Base-by-base conservation (phyloP, 495 filamentous ascomycete genomes). In the Daldinia loculata region DNA sequence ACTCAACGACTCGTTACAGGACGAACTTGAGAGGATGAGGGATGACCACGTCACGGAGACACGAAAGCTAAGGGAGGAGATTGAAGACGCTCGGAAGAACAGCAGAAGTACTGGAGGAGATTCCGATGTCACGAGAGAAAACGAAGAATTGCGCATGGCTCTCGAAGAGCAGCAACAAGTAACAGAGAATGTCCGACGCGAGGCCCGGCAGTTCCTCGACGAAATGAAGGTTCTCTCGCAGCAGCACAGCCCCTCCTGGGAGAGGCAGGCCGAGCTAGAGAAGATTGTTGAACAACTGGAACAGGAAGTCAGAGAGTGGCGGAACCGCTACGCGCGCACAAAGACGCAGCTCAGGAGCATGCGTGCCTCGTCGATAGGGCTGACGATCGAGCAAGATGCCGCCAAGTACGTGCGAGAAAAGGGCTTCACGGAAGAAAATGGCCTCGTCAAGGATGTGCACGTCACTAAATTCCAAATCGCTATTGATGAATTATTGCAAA, bases 391-490 rank as follows among this genome's bases (percentile, higher is more conserved):
- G 32, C 83, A 89, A 29, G 90, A 95, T 67, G 87, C 86, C 4
- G 83, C 80, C 62, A 83, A 87, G 60, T 83, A 88, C 56, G 83
- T 88, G 39, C 88, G 88, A 57, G 91, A 95, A 59, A 88, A 88
- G 62, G 90, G 89, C 12, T 88, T 97, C 69, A 84, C 90, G 22
- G 84, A 91, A 63, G 84, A 87, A 9, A 85, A 91, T 56, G 95
- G 95, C 2, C 76, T 95, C 26, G 88, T 99, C 53, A 92, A 91
- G 79, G 94, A 97, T 79, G 87, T 97, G 22, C 91, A 97, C 80
- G 88, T 99, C 52, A 97, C 95, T 38, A 93, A 92, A 69, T 98
- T 97, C 84, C 95, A 99, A 77, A 91, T 98, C 69, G 88, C 94
- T 15, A 91, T 99, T 63, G 95, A 98, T 75, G 95, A 98, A 74